Percentiles rank a stretch among this genome's conserved stretches.
Evolutionary conservation across 805 yeast species (phyloP).

Genomic region (Pichia sporocuriosa): DNA sequence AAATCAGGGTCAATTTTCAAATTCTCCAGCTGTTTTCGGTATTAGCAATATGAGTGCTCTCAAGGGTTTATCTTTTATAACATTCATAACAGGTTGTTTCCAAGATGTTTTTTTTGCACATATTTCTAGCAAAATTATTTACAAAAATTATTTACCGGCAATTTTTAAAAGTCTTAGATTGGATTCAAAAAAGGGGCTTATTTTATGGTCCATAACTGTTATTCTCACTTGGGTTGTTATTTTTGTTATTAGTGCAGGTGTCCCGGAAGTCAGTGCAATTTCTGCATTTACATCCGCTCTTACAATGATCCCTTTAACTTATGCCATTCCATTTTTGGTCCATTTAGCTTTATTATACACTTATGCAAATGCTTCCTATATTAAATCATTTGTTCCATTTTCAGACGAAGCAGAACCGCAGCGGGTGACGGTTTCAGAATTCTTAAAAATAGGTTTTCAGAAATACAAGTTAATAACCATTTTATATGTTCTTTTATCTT

Average conservation of each 20-base stretch:
- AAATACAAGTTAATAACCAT: constrained; percentile 16
- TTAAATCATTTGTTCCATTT: constrained; percentile 1
- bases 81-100: constrained; percentile 33
- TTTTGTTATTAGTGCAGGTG: constrained; percentile 21
- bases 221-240: constrained; percentile 13
- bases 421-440: neutral
- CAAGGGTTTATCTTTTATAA: constrained; percentile 34
- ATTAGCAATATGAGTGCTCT: constrained; percentile 24
- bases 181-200: constrained; percentile 28
- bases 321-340: constrained; percentile 21
- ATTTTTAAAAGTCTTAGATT: constrained; percentile 29
- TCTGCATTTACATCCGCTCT: constrained; percentile 23
- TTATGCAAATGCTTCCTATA: neutral
- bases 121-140: constrained; percentile 39
- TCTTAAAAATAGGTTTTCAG: constrained; percentile 15
- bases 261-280: constrained; percentile 23
- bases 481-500: constrained; percentile 18
- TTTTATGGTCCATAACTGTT: constrained; percentile 15
- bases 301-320: constrained; percentile 25
- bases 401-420: too few species aligned
- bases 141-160: constrained; percentile 33
- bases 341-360: constrained; percentile 16
- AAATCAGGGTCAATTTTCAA: constrained; percentile 39
- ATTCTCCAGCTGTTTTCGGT: constrained; percentile 41
- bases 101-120: constrained; percentile 43